Conservation (phyloP, 2,329 filamentous ascomycete species). For the Colletotrichum cereale region DNA sequence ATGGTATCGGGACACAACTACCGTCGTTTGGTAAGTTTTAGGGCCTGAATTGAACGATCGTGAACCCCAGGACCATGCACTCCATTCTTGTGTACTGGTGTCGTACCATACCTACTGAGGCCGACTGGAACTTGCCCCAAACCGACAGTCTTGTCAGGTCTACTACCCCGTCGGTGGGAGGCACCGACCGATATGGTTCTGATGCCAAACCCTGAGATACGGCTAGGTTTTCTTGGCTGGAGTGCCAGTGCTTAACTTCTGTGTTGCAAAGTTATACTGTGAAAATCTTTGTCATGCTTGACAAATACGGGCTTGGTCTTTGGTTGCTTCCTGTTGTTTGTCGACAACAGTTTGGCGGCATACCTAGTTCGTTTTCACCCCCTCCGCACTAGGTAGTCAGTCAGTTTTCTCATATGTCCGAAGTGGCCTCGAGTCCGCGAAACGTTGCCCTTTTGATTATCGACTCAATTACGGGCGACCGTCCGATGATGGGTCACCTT, state of each 20-base stretch:
- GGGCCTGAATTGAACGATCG: slow-evolving; percentile 15
- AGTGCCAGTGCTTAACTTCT: not conserved
- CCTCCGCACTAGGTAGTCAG: no score
- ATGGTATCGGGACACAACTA: slow-evolving; percentile 29
- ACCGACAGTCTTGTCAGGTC: not conserved
- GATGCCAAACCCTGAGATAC: not conserved
- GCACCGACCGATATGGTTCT: not conserved
- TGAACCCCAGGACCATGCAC: not conserved
- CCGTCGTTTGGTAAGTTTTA: slow-evolving; percentile 10
- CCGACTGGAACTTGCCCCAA: slow-evolving; percentile 10
- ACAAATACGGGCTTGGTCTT: not conserved
- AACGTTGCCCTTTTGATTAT: not conserved
- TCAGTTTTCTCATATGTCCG: no score
- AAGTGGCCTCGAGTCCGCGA: no score
- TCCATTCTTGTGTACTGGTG: not conserved
- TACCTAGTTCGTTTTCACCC: not conserved
- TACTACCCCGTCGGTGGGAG: slow-evolving; percentile 18
- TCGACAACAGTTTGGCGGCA: not conserved
- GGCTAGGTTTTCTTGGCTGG: not conserved
- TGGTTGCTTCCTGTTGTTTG: not conserved
- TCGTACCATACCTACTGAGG: slow-evolving; percentile 1
- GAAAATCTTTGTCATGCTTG: not conserved
- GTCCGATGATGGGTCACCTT: not conserved
- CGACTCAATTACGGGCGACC: slow-evolving; percentile 14
- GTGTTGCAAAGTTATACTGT: not conserved